These are phyloP conservation scores for Xylaria polymorpha DNA, from an alignment of 2,329 filamentous ascomycete genomes.

Conservation along the genomic window DNA sequence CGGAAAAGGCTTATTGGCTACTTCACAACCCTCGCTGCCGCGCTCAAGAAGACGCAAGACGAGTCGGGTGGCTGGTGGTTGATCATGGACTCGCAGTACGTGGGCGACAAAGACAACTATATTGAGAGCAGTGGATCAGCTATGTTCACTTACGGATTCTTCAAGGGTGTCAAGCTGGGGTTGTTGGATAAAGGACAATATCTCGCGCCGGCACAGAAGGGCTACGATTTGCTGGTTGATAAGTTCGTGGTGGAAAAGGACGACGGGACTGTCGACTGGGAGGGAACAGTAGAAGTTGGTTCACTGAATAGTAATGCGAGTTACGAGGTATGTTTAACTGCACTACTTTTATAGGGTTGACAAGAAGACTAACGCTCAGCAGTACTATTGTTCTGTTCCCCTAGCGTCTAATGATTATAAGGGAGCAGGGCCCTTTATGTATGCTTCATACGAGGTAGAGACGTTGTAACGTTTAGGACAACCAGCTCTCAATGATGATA, in stretches of 20 bases:
- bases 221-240: slow-evolving; percentile 57
- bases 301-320: slow-evolving; percentile 60
- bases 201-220: slow-evolving; percentile 55
- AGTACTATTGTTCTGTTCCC: slow-evolving; percentile 58
- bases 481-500: not conserved
- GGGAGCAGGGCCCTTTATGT: slow-evolving; percentile 55
- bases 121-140: slow-evolving; percentile 69
- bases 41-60: slow-evolving; percentile 58
- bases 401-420: slow-evolving; percentile 53
- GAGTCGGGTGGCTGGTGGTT: slow-evolving; percentile 66
- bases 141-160: slow-evolving; percentile 66
- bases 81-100: slow-evolving; percentile 63
- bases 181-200: slow-evolving; percentile 50
- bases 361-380: slow-evolving; percentile 15
- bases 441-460: slow-evolving; percentile 53
- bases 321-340: slow-evolving; percentile 57
- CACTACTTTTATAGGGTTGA: not conserved
- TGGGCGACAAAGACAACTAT: slow-evolving; percentile 64
- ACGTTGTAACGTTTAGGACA: slow-evolving; percentile 18
- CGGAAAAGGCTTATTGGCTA: slow-evolving; percentile 54
- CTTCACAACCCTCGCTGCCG: slow-evolving; percentile 56
- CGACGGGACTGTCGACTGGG: slow-evolving; percentile 61
- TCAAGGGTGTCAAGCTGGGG: slow-evolving; percentile 58
- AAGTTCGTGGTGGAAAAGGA: slow-evolving; percentile 59
- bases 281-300: slow-evolving; percentile 64